Base-by-base conservation (phyloP, 495 filamentous ascomycete genomes). In the Baudoinia panamericana region DNA sequence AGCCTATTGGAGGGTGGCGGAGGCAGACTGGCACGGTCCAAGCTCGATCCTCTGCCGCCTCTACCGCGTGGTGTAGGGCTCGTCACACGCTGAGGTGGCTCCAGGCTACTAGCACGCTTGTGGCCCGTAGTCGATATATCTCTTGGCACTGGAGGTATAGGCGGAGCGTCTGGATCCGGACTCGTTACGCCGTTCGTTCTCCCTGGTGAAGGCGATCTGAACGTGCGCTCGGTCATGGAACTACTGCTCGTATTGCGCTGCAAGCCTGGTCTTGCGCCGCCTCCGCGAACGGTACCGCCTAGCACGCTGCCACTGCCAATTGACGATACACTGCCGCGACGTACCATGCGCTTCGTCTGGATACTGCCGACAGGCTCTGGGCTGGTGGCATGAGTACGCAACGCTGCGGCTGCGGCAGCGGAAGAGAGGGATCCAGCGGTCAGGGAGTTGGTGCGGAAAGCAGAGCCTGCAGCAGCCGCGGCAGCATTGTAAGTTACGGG, bases 191-290 rank as follows among this genome's bases (percentile, higher is more conserved):
- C 60, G 30, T 69, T 66, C 36, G 66, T 54, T 35, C 70, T 60
- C 60, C 62, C 64, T 46, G 83, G 66, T 44, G 84, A 72, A 40
- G 76, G 59, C 48, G 80, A 66, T 43, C 86, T 73, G 59, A 94
- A 93, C 1, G 83, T 84, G 27, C 86, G 71, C 46, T 84, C 79
- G 28, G 71, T 77, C 85, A 94, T 93, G 21, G 84, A 93, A 11
- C 76, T 72, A 30, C 68, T 72, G 58, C 86, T 94, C 20, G 62
- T 71, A 20, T 68, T 65, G 31, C 86, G 67, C 39, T 72, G 69
- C 25, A 88, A 64, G 8, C 58, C 61, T 37, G 57, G 51, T 38
- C 58, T 60, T 56, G 58, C 57, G 30, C 59, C 59, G 7, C 58
- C 53, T 30, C 63, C 61, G 34, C 59, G 39, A 9, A 59, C 47